These are phyloP conservation scores for Cerioporus squamosus DNA, from an alignment of 1,284 basidiomycete genomes.

Conservation along the genomic window DNA sequence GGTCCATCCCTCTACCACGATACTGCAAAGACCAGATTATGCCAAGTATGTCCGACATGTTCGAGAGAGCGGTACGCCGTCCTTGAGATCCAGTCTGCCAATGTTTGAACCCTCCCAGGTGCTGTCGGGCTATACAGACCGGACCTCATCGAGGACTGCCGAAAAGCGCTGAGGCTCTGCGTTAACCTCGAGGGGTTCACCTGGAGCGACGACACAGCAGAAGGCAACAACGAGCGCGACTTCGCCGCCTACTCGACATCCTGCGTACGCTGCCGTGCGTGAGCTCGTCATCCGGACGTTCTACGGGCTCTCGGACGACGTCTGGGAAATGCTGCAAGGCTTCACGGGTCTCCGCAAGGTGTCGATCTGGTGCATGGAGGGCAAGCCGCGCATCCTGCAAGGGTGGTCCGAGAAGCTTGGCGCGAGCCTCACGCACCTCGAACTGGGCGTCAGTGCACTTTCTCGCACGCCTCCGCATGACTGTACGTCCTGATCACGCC, in stretches of 20 bases:
- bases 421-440: conserved; percentile 60
- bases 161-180: conserved; percentile 57
- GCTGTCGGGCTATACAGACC: conserved; percentile 44
- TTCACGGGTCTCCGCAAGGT: conserved; percentile 56
- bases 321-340: conserved; percentile 57
- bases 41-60: conserved; percentile 63
- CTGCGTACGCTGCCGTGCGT: conserved; percentile 50
- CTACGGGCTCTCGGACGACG: conserved; percentile 55
- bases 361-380: conserved; percentile 70
- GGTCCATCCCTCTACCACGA: conserved; percentile 57
- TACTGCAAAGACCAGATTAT: conserved; percentile 59
- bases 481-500: conserved; percentile 39
- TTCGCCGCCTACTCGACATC: conserved; percentile 48
- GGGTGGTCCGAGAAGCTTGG: conserved; percentile 63
- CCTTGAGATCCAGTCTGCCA: too few relatives aligned
- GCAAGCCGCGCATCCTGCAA: conserved; percentile 61
- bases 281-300: conserved; percentile 64
- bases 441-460: conserved; percentile 62
- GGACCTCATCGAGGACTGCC: conserved; percentile 49
- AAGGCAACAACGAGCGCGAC: conserved; percentile 35
- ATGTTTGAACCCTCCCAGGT: conserved; percentile 23
- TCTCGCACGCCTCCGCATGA: conserved; percentile 33
- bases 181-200: conserved; percentile 58
- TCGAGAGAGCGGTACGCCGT: conserved; percentile 56
- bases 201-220: conserved; percentile 61